Conservation (phyloP, 1,139 yeast genomes). For the Pichia cactophila region DNA sequence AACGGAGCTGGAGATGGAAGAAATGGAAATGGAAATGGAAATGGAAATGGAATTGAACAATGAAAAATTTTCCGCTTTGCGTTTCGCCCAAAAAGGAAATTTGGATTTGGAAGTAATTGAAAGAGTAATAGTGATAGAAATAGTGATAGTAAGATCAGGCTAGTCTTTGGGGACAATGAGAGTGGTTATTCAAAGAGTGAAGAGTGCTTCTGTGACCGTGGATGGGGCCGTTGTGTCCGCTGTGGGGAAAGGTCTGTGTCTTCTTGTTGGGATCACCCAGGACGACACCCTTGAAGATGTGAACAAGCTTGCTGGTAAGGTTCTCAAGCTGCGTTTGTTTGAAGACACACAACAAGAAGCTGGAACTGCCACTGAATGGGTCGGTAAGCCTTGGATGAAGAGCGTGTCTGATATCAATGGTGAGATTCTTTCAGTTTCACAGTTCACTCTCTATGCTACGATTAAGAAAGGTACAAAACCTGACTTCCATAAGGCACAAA, state of each 20-base stretch:
- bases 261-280: slow-evolving; percentile 76
- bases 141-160: too few relatives aligned
- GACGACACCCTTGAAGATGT: slow-evolving; percentile 73
- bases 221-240: slow-evolving; percentile 60
- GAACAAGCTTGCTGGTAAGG: slow-evolving; percentile 56
- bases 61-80: neutral
- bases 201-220: slow-evolving; percentile 80
- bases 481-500: slow-evolving; percentile 85
- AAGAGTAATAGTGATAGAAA: too few relatives aligned
- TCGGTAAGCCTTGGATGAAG: slow-evolving; percentile 54
- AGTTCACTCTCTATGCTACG: slow-evolving; percentile 79
- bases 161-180: slow-evolving; percentile 42
- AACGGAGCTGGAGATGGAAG: neutral
- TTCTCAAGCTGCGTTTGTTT: slow-evolving; percentile 60
- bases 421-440: slow-evolving; percentile 67
- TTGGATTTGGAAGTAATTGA: too few relatives aligned
- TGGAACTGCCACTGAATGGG: slow-evolving; percentile 28
- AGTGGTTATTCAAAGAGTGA: slow-evolving; percentile 83
- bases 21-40: neutral
- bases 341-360: slow-evolving; percentile 47
- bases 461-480: slow-evolving; percentile 89
- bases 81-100: neutral
- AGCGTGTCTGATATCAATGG: slow-evolving; percentile 47
- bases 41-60: neutral
- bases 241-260: slow-evolving; percentile 67